Evolutionary conservation across 352 stramenopile genomes (phyloP).

Genomic region (Phytophthora vignae): DNA sequence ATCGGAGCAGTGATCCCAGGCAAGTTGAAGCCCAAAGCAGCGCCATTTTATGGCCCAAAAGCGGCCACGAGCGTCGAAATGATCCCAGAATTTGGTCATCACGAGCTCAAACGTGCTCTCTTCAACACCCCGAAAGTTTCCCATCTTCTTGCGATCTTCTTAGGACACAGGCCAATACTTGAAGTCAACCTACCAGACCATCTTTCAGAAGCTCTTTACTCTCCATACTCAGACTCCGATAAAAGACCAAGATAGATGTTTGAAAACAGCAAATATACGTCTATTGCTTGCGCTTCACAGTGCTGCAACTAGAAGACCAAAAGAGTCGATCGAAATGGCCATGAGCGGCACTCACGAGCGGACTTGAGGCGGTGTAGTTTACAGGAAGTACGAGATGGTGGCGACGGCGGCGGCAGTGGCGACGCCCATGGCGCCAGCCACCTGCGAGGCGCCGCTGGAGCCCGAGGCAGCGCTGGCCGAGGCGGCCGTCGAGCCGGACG

Average conservation of each 20-base stretch:
- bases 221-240: too few species aligned
- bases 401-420: slow-evolving; percentile 30
- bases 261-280: slow-evolving; percentile 31
- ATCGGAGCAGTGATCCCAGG: background rate
- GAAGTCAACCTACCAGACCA: too few species aligned
- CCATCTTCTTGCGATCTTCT: background rate
- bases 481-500: slow-evolving; percentile 14
- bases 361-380: slow-evolving; percentile 20
- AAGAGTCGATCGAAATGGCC: background rate
- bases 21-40: slow-evolving; percentile 9
- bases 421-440: slow-evolving; percentile 28
- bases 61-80: slow-evolving; percentile 25
- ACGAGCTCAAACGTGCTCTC: too few species aligned
- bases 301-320: slow-evolving; percentile 13
- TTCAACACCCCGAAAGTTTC: slow-evolving; percentile 17
- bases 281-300: slow-evolving; percentile 33
- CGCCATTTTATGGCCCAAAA: too few species aligned
- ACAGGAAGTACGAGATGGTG: slow-evolving; percentile 34
- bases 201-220: too few species aligned
- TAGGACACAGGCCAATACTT: too few species aligned
- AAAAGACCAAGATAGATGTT: background rate
- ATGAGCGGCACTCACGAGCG: background rate
- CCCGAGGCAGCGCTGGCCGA: slow-evolving; percentile 21
- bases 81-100: slow-evolving; percentile 6
- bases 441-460: slow-evolving; percentile 33